Evolutionary conservation across 805 yeast species (phyloP), one percentile per base, ranked within the genome.

Genomic region (Scheffersomyces coipomensis): DNA sequence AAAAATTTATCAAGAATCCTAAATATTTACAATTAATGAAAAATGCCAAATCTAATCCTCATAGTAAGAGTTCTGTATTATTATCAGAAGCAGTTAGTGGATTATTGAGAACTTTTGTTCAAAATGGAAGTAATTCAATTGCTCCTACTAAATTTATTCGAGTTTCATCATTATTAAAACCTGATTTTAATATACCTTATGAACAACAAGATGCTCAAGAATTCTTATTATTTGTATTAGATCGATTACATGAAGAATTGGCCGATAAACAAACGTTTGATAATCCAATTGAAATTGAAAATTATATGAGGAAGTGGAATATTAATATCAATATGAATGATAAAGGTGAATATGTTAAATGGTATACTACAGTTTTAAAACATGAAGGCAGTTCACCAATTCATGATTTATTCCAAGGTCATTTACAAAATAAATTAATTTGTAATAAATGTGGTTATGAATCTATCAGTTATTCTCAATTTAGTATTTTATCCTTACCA

Each of bases 181-280:
- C 89, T 0, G 87, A 82, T 49, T 71, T 84, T 39, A 65, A 68
- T 46, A 83, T 85, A 10, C 91, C 91, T 0, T 60, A 73, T 47
- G 88, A 83, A 50, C 95, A 86, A 51, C 93, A 86, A 53, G 95
- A 86, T 56, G 82, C 90, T 1, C 88, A 85, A 39, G 93, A 86
- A 49, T 84, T 84, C 51, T 59, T 86, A 32, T 69, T 84, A 55
- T 78, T 85, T 43, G 47, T 85, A 9, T 61, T 85, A 46, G 90
- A 83, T 52, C 71, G 79, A 45, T 56, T 86, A 10, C 91, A 86
- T 55, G 81, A 80, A 35, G 95, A 86, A 51, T 56, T 85, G 39
- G 51, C 65, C 12, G 39, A 44, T 53, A 74, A 53, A 38, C 37
- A 34, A 2, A 42, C 38, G 3, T 48, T 44, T 16, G 48, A 39